Percentiles rank a stretch among this genome's conserved stretches.
These are phyloP conservation scores for Aurifilum marmelostoma DNA, from an alignment of 2,329 filamentous ascomycete genomes.

Conservation along the genomic window DNA sequence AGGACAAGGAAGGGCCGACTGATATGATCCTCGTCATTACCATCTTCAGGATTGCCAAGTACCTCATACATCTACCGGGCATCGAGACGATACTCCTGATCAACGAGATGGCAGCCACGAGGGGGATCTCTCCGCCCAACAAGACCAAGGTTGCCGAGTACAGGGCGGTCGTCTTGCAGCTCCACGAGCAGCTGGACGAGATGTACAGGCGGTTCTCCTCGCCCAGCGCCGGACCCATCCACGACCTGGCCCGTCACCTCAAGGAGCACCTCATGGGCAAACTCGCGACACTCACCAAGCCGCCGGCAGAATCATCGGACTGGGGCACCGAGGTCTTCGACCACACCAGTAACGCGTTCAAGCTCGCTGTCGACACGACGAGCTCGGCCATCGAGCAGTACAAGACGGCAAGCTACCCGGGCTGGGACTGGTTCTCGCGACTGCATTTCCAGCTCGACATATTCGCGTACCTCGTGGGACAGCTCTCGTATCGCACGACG, in stretches of 20 bases:
- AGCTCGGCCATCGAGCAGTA: slow-evolving; percentile 53
- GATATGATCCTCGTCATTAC: slow-evolving; percentile 64
- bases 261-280: slow-evolving; percentile 54
- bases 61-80: slow-evolving; percentile 51
- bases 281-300: slow-evolving; percentile 51
- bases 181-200: slow-evolving; percentile 48
- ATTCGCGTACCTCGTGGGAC: slow-evolving; percentile 58
- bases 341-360: slow-evolving; percentile 58
- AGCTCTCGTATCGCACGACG: slow-evolving; percentile 53
- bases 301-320: slow-evolving; percentile 51
- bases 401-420: slow-evolving; percentile 45
- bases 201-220: slow-evolving; percentile 57
- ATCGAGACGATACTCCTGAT: slow-evolving; percentile 55
- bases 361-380: slow-evolving; percentile 52
- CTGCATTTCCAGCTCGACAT: slow-evolving; percentile 60
- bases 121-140: slow-evolving; percentile 35
- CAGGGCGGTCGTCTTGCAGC: slow-evolving; percentile 44
- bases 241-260: slow-evolving; percentile 53
- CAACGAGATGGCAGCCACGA: slow-evolving; percentile 42
- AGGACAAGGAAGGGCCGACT: slow-evolving; percentile 58
- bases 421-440: slow-evolving; percentile 60
- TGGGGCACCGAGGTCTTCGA: slow-evolving; percentile 54
- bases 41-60: slow-evolving; percentile 53
- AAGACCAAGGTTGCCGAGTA: slow-evolving; percentile 46
- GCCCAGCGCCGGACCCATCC: slow-evolving; percentile 54